Conservation (phyloP, 1,284 basidiomycete species). For the Pterulicium gracile region DNA sequence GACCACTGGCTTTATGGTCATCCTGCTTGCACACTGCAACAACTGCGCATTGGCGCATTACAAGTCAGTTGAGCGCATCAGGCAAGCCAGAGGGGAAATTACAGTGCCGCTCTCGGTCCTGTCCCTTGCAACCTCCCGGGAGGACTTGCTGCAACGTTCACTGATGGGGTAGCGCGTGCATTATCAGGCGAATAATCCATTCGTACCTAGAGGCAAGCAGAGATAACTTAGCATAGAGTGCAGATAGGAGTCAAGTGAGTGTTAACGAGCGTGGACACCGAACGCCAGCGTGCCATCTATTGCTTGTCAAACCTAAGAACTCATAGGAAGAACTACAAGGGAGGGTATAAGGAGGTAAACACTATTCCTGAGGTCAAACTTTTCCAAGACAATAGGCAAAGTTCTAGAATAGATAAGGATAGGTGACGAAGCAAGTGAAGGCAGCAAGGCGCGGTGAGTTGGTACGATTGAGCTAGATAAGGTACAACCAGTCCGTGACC, state of each 20-base stretch:
- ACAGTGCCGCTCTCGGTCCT: too few relatives aligned
- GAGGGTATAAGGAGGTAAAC: not conserved
- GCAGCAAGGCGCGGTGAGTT: conserved; percentile 1
- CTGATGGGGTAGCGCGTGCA: too few relatives aligned
- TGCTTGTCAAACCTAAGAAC: not conserved
- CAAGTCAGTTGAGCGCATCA: too few relatives aligned
- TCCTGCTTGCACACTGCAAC: too few relatives aligned
- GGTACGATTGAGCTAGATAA: not conserved
- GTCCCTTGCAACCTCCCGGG: not conserved
- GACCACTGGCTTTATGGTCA: too few relatives aligned
- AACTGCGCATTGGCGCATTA: too few relatives aligned
- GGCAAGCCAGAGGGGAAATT: too few relatives aligned
- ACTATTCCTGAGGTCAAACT: not conserved
- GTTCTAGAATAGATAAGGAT: not conserved
- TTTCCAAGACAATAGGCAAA: too few relatives aligned
- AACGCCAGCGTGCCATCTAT: not conserved
- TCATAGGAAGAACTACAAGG: not conserved
- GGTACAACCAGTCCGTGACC: conserved; percentile 1
- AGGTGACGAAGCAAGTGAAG: not conserved
- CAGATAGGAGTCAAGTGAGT: too few relatives aligned
- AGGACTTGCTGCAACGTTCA: not conserved
- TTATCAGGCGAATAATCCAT: too few relatives aligned
- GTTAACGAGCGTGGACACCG: not conserved
- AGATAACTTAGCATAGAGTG: too few relatives aligned
- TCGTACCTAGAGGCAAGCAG: too few relatives aligned